A percentile compares a stretch with the other conserved stretches of the same genome.
Evolutionary conservation across 257 asterid genomes (phyloP).

Genomic region (Fraxinus excelsior): DNA sequence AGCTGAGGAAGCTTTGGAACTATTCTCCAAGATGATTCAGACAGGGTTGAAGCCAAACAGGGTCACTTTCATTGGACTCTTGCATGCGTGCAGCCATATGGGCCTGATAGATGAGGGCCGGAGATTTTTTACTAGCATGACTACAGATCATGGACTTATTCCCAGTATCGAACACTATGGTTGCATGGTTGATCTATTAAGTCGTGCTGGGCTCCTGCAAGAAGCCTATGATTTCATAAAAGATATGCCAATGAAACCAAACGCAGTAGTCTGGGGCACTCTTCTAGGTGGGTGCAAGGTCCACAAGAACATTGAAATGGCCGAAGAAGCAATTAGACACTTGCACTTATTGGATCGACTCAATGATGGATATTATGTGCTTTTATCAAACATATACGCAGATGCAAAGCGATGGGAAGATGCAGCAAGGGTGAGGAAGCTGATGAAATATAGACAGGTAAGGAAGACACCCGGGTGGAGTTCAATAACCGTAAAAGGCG

Average conservation of each 20-base stretch:
- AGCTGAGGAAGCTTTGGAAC: conserved; percentile 51
- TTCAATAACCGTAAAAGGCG: conserved; percentile 40
- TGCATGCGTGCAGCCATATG: conserved; percentile 70
- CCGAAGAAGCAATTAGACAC: conserved; percentile 49
- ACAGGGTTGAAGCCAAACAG: conserved; percentile 57
- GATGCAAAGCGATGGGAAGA: conserved; percentile 44
- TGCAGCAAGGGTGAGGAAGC: conserved; percentile 53
- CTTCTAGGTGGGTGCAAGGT: conserved; percentile 70
- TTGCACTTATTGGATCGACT: conserved; percentile 45
- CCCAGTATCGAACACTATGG: conserved; percentile 72
- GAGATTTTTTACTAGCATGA: conserved; percentile 54
- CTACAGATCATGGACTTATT: conserved; percentile 39
- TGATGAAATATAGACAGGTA: conserved; percentile 52
- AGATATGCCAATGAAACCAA: conserved; percentile 14
- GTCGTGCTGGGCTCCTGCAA: conserved; percentile 65
- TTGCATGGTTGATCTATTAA: conserved; percentile 75
- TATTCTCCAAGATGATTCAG: conserved; percentile 51
- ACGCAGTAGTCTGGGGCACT: conserved; percentile 70
- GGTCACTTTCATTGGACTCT: conserved; percentile 65
- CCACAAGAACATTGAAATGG: conserved; percentile 62
- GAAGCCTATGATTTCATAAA: conserved; percentile 53
- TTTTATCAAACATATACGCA: conserved; percentile 57
- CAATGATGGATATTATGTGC: conserved; percentile 64
- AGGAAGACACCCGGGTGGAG: conserved; percentile 60
- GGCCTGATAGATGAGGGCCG: conserved; percentile 58